These are phyloP conservation scores for Phlyctochytrium planicorne DNA, from an alignment of 192 early-diverging fungal genomes.

Conservation along the genomic window DNA sequence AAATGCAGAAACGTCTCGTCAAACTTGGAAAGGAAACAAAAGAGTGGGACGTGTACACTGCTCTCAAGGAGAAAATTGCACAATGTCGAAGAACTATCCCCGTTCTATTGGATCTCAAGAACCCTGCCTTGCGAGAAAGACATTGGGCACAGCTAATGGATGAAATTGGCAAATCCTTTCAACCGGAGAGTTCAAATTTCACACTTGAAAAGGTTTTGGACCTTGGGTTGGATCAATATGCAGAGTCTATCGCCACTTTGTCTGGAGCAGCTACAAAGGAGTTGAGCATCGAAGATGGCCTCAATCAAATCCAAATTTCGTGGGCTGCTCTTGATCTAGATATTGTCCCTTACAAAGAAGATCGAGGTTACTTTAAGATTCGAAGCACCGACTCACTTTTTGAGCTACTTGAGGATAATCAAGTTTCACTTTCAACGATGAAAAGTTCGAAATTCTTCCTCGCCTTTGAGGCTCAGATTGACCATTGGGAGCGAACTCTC, in stretches of 20 bases:
- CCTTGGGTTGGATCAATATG: conserved; percentile 55
- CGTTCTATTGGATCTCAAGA: conserved; percentile 51
- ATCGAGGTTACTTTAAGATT: conserved; percentile 57
- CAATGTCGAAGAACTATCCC: conserved; percentile 54
- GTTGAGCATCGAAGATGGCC: conserved; percentile 56
- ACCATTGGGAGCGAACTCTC: conserved; percentile 58
- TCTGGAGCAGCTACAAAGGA: conserved; percentile 56
- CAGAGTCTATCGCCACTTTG: conserved; percentile 45
- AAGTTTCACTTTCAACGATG: conserved; percentile 62
- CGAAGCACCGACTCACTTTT: conserved; percentile 51
- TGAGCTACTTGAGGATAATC: conserved; percentile 61
- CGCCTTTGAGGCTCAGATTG: conserved; percentile 55
- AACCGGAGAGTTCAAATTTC: conserved; percentile 43
- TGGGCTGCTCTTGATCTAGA: conserved; percentile 53
- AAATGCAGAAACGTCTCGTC: conserved; percentile 46
- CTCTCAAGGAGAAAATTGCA: conserved; percentile 50
- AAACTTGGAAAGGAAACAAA: conserved; percentile 57
- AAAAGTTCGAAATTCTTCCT: conserved; percentile 57
- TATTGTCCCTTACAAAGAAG: conserved; percentile 61
- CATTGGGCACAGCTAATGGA: conserved; percentile 63
- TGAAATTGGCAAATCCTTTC: conserved; percentile 57
- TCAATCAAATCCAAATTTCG: conserved; percentile 42
- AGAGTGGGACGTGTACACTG: conserved; percentile 59
- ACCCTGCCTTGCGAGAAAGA: conserved; percentile 55
- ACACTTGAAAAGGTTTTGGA: conserved; percentile 60